A percentile compares a stretch with the other conserved stretches of the same genome.
Conservation (phyloP, 1,139 yeast genomes). For the Starmera stellimalicola region DNA sequence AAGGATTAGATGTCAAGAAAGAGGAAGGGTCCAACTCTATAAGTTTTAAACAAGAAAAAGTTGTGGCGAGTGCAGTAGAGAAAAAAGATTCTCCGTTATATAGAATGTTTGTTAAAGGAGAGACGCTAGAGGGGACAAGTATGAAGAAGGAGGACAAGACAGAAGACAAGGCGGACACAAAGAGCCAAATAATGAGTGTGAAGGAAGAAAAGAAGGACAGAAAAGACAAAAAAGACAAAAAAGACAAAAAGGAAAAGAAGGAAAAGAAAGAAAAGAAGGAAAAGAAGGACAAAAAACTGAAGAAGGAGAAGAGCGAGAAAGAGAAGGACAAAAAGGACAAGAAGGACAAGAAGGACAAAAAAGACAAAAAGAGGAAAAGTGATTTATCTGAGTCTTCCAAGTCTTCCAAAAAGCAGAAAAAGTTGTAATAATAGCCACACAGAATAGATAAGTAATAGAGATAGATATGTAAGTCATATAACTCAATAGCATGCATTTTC, state of each 20-base stretch:
- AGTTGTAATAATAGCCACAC: not conserved
- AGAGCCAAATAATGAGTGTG: constrained; percentile 8
- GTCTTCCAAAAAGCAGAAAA: not conserved
- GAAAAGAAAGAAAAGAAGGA: constrained; percentile 14
- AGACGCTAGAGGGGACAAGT: constrained; percentile 72
- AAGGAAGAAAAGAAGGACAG: constrained; percentile 14
- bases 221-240: constrained; percentile 14
- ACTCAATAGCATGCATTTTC: too few species aligned
- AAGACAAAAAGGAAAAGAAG: constrained; percentile 16
- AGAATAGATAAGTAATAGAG: not conserved
- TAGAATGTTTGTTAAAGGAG: constrained; percentile 77
- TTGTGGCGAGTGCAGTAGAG: constrained; percentile 36
- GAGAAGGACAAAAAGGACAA: constrained; percentile 12
- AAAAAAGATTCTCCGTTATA: constrained; percentile 53
- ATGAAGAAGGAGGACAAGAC: constrained; percentile 20
- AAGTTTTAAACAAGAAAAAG: constrained; percentile 33
- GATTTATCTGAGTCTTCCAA: not conserved
- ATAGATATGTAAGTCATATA: too few species aligned
- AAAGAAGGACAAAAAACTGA: constrained; percentile 12
- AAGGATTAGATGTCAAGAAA: constrained; percentile 55
- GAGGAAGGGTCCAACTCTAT: constrained; percentile 26
- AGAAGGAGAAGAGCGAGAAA: constrained; percentile 13
- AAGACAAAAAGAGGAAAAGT: constrained; percentile 3
- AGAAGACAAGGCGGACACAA: constrained; percentile 4
- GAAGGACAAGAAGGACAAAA: constrained; percentile 11